Evolutionary conservation across 108 stramenopile genomes (phyloP), one percentile per base, ranked within the genome.

Genomic region (Cyclostephanos tholiformis): DNA sequence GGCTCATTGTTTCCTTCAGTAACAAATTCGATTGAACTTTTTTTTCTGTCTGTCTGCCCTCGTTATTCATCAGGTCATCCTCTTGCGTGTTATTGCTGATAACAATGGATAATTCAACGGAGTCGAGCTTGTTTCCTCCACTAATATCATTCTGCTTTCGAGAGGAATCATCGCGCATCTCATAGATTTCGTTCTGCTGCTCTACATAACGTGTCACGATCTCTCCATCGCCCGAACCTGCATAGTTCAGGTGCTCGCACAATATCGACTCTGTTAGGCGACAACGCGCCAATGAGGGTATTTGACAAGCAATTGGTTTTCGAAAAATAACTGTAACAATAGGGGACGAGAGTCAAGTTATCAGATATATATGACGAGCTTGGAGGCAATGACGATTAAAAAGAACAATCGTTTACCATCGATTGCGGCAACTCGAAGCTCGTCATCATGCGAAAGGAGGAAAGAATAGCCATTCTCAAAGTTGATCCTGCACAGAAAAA

Each of bases 381-480:
- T 5, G 58, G 14, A 46, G 23, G 16, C 22, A 46, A 13, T 0
- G 9, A 25, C 5, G 46, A 12, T 52, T 63, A 17, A 2, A 7
- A 43, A 4, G 22, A 2, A 53, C 41, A 16, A 53, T 16, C 2
- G 19, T 61, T 32, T 63, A 74, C 78, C 77, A 56, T 79, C 71
- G 23, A 79, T 66, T 41, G 69, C 78, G 60, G 65, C 41, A 44
- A 79, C 55, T 20, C 71, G 63, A 62, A 71, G 72, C 23, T 49
- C 51, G 29, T 36, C 55, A 43, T 61, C 55, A 8, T 72, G 71
- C 38, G 58, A 72, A 19, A 67, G 9, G 9, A 79, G 38, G 12
- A 79, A 30, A 0, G 27, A 72, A 35, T 79, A 79, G 26, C 72
- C 71, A 32, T 51, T 65, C 25, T 61, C 38, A 55, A 79, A 79